Base-by-base conservation (phyloP, 352 stramenopile species). In the Globisporangium sylvaticum region DNA sequence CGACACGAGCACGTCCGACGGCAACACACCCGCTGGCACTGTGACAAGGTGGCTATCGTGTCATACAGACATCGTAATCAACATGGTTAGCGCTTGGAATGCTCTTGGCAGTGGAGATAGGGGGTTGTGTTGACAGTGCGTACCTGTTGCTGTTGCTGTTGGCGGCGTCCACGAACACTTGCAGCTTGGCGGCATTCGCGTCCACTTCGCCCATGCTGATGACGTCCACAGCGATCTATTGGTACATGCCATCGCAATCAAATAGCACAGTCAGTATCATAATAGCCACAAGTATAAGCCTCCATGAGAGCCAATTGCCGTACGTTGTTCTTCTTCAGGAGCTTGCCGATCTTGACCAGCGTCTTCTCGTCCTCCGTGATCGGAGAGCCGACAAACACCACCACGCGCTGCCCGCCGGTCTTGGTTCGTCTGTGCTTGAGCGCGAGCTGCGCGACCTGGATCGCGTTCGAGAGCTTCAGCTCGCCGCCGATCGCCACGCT, bases 241-340 rank as follows among this genome's bases (percentile, higher is more conserved):
- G 27, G 18, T 3, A 50, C 42, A 55, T 14, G 66, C 10, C 50
- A 63, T 14, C 7, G 9, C 31, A 61, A 48, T n/a, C 27, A 20
- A 31, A 24, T 44, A n/a, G 39, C 8, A 27, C 31, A 31, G 6
- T 25, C 29, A 24, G 25, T 56, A 34, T 3, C 22, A 42, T 6
- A 27, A 22, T 10, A 62, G 14, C 37, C 20, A 42, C 7, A 32
- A 50, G 12, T 7, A 24, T 9, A 44, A 22, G 31, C 20, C 25
- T 2, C 27, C 0, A 9, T 9, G 4, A 71, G 78, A 22, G 5
- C 42, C 18, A 7, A 20, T 7, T 22, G 15, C 18, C 6, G 58
- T 54, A 94, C 93, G 77, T 99, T 99, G 83, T 99, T 99, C 85
- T 99, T 99, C 83, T 99, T 99, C 52, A 99, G 85, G 54, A 98